These are phyloP conservation scores for Aspergillus sp. DNA, from an alignment of 2,329 filamentous ascomycete genomes.

Conservation along the genomic window DNA sequence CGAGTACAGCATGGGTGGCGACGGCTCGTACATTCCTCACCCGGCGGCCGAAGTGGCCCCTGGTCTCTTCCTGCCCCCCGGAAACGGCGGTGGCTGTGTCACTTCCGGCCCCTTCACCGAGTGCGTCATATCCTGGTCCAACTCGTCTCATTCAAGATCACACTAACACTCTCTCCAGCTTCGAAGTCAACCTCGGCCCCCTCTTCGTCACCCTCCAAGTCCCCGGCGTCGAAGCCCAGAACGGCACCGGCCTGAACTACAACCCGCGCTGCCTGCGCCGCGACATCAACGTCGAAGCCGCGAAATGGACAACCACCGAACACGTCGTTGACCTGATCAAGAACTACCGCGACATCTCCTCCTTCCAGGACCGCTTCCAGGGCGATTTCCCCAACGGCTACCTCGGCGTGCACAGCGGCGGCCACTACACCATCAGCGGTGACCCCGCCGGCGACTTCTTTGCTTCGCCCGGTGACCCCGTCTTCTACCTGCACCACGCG, in stretches of 20 bases:
- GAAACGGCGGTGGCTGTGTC: conserved; percentile 28
- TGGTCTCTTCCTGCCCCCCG: conserved; percentile 41
- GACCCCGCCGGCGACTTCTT: conserved; percentile 44
- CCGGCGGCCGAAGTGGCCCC: conserved; percentile 25
- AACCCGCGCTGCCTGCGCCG: conserved; percentile 39
- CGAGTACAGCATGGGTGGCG: conserved; percentile 48
- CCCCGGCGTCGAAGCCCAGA: conserved; percentile 19
- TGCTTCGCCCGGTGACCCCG: conserved; percentile 21
- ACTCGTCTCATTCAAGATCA: too few species aligned
- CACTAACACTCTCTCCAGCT: conserved; percentile 16
- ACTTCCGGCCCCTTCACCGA: conserved; percentile 23
- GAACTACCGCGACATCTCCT: conserved; percentile 28
- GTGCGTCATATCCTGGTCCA: neutral
- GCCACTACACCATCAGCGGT: conserved; percentile 52
- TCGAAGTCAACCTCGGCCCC: conserved; percentile 38
- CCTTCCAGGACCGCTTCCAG: conserved; percentile 28
- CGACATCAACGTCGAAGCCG: conserved; percentile 29
- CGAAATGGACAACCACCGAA: conserved; percentile 24
- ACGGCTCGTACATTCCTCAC: conserved; percentile 43
- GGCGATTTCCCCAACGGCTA: conserved; percentile 36
- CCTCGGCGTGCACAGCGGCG: conserved; percentile 50
- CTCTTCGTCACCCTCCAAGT: conserved; percentile 25
- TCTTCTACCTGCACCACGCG: conserved; percentile 20
- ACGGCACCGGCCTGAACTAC: conserved; percentile 29
- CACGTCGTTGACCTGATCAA: conserved; percentile 27